These are phyloP conservation scores for Alternaria longipes DNA, from an alignment of 2,329 filamentous ascomycete genomes.

Conservation along the genomic window DNA sequence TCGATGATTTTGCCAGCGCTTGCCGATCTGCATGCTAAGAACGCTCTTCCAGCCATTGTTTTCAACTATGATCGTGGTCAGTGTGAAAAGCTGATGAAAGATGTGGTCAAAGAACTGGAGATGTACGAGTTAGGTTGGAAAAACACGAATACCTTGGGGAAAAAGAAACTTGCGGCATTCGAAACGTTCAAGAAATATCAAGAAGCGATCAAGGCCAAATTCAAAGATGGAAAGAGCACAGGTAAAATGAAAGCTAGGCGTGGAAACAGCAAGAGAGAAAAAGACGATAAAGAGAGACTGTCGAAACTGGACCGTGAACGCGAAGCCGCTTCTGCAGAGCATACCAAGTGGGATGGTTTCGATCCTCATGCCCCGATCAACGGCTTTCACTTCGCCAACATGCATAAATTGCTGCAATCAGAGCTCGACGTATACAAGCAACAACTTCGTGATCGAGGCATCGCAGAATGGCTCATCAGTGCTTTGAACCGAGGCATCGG, in stretches of 20 bases:
- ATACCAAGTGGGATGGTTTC: constrained; percentile 6
- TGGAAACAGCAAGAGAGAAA: not conserved
- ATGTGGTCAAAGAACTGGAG: constrained; percentile 40
- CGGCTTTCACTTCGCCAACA: constrained; percentile 72
- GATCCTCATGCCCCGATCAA: constrained; percentile 51
- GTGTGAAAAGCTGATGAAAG: constrained; percentile 70
- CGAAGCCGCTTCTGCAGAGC: constrained; percentile 5
- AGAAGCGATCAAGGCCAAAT: constrained; percentile 12
- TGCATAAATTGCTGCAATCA: constrained; percentile 64
- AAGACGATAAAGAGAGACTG: constrained; percentile 1
- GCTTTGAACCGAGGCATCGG: constrained; percentile 74
- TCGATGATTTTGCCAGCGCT: constrained; percentile 7
- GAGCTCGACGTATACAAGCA: constrained; percentile 67
- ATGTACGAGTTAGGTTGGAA: constrained; percentile 65
- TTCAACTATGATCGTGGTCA: constrained; percentile 76
- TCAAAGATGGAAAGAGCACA: constrained; percentile 7
- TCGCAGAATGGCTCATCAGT: constrained; percentile 64
- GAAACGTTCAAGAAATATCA: constrained; percentile 54
- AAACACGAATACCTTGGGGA: constrained; percentile 66
- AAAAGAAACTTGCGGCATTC: constrained; percentile 65
- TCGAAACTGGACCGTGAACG: constrained; percentile 5
- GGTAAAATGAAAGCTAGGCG: not conserved
- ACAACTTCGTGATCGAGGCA: constrained; percentile 60
- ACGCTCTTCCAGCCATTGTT: constrained; percentile 74
- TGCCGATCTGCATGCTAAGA: constrained; percentile 58